These are phyloP conservation scores for Blakeslea trispora DNA, from an alignment of 371 early-diverging fungal species.

Conservation along the genomic window DNA sequence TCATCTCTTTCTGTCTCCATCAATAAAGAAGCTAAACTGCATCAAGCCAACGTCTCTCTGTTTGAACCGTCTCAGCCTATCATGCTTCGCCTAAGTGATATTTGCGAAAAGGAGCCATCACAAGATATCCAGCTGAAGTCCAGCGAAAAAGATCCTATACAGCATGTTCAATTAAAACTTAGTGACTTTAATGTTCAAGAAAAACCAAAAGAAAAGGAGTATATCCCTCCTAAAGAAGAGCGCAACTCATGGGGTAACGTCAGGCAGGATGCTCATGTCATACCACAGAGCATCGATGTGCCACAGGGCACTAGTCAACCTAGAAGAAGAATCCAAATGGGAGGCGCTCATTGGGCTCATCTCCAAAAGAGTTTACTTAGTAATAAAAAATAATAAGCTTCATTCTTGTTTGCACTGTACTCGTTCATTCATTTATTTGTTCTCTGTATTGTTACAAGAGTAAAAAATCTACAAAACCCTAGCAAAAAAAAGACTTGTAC, in stretches of 20 bases:
- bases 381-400: conserved; percentile 7
- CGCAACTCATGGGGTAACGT: neutral
- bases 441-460: too few species aligned
- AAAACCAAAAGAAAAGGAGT: neutral
- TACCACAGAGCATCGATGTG: neutral
- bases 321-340: neutral
- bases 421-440: too few species aligned
- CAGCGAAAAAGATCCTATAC: too few species aligned
- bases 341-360: conserved; percentile 1
- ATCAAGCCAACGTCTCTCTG: neutral
- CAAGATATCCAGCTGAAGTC: too few species aligned
- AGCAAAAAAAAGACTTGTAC: too few species aligned
- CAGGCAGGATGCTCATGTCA: neutral
- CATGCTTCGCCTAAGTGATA: too few species aligned
- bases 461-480: too few species aligned
- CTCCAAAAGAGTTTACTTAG: neutral
- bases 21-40: neutral
- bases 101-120: too few species aligned
- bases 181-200: neutral
- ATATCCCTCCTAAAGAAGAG: neutral
- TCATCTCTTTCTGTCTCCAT: neutral
- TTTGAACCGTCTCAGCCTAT: neutral
- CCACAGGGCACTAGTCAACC: neutral
- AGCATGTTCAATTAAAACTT: neutral
- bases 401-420: too few species aligned